phyloP scores from a whole-genome alignment of 768 basidiomycete species.

The Holtermanniella nyarrowii region DNA sequence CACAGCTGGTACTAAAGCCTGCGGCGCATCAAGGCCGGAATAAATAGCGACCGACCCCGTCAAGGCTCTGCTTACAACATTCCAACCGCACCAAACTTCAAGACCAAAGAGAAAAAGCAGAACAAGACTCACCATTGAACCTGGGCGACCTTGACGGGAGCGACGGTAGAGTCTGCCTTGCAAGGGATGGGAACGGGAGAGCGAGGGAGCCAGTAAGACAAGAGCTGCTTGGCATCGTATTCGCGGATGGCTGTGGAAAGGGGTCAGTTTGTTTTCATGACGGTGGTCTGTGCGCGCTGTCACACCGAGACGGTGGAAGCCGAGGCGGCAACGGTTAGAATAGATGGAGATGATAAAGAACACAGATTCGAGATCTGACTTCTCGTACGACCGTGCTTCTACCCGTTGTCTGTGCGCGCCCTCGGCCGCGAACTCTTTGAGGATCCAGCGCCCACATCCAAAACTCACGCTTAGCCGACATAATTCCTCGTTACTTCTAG shows the following conservation, averaged over 20 bases:
- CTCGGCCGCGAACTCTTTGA: no score
- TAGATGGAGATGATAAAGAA: not conserved
- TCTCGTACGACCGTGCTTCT: not conserved
- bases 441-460: not conserved
- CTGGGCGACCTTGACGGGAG: slow-evolving; percentile 59
- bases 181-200: slow-evolving; percentile 56
- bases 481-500: no score
- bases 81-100: not conserved
- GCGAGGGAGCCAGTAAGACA: slow-evolving; percentile 93
- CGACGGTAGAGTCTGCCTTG: slow-evolving; percentile 49
- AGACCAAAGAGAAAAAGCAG: not conserved
- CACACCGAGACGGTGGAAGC: not conserved
- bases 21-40: no score
- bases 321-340: no score
- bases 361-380: not conserved
- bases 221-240: slow-evolving; percentile 96
- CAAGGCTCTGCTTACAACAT: no score
- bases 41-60: no score
- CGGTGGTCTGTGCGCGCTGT: not conserved
- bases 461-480: slow-evolving; percentile 39
- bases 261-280: not conserved
- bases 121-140: slow-evolving; percentile 36
- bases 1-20: no score
- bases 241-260: slow-evolving; percentile 67
- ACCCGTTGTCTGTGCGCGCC: no score